Percentiles rank a stretch among this genome's conserved stretches.
phyloP scores from a whole-genome alignment of 202 grass and related monocot genomes.

The Saccharum hybrid region DNA sequence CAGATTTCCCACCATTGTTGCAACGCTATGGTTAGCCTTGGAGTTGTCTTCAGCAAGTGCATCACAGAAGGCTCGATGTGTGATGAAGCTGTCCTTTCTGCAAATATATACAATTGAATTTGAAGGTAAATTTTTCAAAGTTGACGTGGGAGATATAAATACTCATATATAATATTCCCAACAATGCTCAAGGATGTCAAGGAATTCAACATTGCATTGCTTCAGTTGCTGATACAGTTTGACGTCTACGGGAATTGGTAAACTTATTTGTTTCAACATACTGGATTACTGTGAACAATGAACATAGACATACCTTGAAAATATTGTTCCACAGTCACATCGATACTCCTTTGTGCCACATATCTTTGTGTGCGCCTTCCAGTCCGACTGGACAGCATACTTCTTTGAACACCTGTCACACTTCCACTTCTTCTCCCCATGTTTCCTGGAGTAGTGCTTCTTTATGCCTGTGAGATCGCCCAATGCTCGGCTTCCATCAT shows the following conservation, averaged over 20 bases:
- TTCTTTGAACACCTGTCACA: no score
- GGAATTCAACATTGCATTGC: no score
- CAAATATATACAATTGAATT: constrained; percentile 28
- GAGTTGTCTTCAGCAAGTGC: constrained; percentile 63
- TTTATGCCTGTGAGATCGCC: no score
- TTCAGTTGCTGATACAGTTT: no score
- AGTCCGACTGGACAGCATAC: constrained; percentile 61
- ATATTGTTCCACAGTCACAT: constrained; percentile 70
- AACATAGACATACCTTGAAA: constrained; percentile 59
- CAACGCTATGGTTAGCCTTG: constrained; percentile 53
- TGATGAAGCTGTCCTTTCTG: constrained; percentile 79
- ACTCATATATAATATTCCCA: no score
- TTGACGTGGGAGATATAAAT: background rate
- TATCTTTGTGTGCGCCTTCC: constrained; percentile 76
- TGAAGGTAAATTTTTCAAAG: constrained; percentile 23
- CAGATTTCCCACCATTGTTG: constrained; percentile 64
- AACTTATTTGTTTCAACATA: constrained; percentile 7
- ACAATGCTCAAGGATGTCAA: no score
- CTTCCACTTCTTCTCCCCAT: no score
- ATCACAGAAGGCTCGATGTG: constrained; percentile 69
- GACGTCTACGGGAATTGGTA: background rate
- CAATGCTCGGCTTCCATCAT: constrained; percentile 42
- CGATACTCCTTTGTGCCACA: constrained; percentile 74
- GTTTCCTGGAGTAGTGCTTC: no score
- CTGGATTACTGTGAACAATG: background rate